Percentiles rank a stretch among this genome's conserved stretches.
phyloP scores from a whole-genome alignment of 1,284 basidiomycete species.

The Singerocomus inundabilis region DNA sequence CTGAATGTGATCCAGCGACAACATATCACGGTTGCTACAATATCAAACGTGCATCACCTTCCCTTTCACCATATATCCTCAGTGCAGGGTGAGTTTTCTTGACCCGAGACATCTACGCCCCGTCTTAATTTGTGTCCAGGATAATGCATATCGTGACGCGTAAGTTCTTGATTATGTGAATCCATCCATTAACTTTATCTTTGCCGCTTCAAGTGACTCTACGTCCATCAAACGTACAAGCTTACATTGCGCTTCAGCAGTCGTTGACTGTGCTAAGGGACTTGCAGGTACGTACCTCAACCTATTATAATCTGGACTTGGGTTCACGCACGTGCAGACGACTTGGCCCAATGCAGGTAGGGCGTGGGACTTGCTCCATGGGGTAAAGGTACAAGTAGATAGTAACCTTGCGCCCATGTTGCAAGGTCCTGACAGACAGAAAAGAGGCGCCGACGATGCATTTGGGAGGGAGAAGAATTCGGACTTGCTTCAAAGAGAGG shows the following conservation, averaged over 20 bases:
- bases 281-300: constrained; percentile 54
- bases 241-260: constrained; percentile 63
- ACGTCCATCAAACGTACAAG: constrained; percentile 67
- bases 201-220: constrained; percentile 53
- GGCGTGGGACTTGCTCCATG: constrained; percentile 68
- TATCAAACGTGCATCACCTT: constrained; percentile 63
- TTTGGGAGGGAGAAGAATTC: constrained; percentile 55
- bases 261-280: constrained; percentile 66
- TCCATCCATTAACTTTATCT: constrained; percentile 4
- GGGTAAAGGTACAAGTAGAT: constrained; percentile 59
- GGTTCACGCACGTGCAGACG: constrained; percentile 32
- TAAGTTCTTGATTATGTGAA: constrained; percentile 35
- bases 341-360: constrained; percentile 76
- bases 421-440: constrained; percentile 44
- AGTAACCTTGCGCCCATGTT: constrained; percentile 37
- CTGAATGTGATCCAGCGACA: constrained; percentile 43
- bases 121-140: constrained; percentile 38
- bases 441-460: constrained; percentile 64
- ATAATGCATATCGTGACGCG: constrained; percentile 83
- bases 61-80: constrained; percentile 74
- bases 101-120: background rate
- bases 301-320: constrained; percentile 1
- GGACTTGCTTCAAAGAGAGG: constrained; percentile 46
- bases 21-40: constrained; percentile 61
- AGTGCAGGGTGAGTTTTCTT: constrained; percentile 61